Base-by-base conservation (phyloP, 1,284 basidiomycete genomes). In the Xerocomus tenax region DNA sequence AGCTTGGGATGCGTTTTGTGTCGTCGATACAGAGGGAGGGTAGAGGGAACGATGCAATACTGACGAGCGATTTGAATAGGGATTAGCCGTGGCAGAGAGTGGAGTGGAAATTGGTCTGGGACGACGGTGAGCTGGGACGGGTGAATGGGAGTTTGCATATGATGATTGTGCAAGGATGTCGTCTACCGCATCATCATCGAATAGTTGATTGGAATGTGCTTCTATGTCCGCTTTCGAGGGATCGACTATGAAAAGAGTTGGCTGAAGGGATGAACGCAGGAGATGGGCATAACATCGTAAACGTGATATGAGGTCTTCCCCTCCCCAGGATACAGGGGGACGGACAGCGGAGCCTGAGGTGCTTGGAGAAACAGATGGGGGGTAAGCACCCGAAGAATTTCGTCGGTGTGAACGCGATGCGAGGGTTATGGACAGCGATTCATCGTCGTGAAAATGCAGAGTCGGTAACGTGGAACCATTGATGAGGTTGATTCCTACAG, bases 361-460 rank as follows among this genome's bases (percentile, higher is more conserved):
- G 28, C 70, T 65, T 40, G 66, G 53, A 44, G 77, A 70, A 10
- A 76, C 73, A 5, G 81, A 76, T 23, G 82, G 82, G 23, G 84
- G 84, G 59, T 87, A 87, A 7, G 80, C 71, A 16, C 72, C 75
- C 2, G 76, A 64, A 59, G 68, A 61, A 39, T 61, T 63, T 45
- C 59, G 64, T 35, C 51, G 50, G 50, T 59, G 53, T 32, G 47
- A 45, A 51, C 53, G 73, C 57, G 74, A 68, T n/a, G 79, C 73
- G 44, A 77, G 67, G 21, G 77, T 77, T 67, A 84, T 79, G 8
- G 90, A 91, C 28, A 77, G 79, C 0, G 91, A 92, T 66, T 96
- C 93, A 57, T 98, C 94, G 62, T 98, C 95, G 65, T 98, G 95
- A 66, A 98, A 98, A 68, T 92, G 83, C 4, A 98, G 76, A 0